Evolutionary conservation across 2,329 filamentous ascomycete species (phyloP), one percentile per base, ranked within the genome.

Genomic region (Neoarthrinium moseri): DNA sequence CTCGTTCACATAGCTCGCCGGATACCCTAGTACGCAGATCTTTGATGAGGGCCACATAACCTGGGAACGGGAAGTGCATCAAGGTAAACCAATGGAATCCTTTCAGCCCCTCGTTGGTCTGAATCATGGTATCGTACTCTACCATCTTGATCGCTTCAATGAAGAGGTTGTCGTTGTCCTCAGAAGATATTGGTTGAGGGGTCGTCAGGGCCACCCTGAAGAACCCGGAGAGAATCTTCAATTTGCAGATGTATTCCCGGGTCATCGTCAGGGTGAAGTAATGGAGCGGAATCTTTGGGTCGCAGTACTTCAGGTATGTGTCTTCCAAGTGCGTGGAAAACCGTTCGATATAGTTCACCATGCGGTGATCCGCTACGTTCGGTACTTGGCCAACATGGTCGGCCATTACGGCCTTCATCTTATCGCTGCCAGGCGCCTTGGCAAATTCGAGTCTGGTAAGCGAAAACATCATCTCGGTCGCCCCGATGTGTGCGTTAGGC

Each of bases 391-490:
- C 73, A 53, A 63, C 62, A 11, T 59, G 56, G 36, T 58, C 55
- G 20, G 63, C 59, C 11, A 58, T 40, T 15, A 56, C 52, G 30
- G 57, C 47, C 26, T 58, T 64, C 47, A 72, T 69, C 48, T 71
- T 72, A 48, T 74, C 72, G 41, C 70, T 74, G 4, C 71, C 70
- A 21, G 76, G 76, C 2, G 75, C 77, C 56, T 79, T 75, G 43
- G 75, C 74, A 37, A 84, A 67, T 57, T 83, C 79, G 27, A 80
- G 69, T 13, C 79, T 70, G 1, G 78, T 74, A 10, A 84, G 69
- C 12, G 72, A 69, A 55, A 84, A 84, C 6, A 83, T 64, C 74
- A 83, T 81, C 54, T 84, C 81, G 0, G 79, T 84, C 4, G 78
- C 69, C 2, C 75, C 77, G 5, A 57, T 57, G 46, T 79, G 75